A percentile compares a stretch with the other conserved stretches of the same genome.
Conservation (phyloP, 1,139 yeast genomes). For the Lodderomyces theae region DNA sequence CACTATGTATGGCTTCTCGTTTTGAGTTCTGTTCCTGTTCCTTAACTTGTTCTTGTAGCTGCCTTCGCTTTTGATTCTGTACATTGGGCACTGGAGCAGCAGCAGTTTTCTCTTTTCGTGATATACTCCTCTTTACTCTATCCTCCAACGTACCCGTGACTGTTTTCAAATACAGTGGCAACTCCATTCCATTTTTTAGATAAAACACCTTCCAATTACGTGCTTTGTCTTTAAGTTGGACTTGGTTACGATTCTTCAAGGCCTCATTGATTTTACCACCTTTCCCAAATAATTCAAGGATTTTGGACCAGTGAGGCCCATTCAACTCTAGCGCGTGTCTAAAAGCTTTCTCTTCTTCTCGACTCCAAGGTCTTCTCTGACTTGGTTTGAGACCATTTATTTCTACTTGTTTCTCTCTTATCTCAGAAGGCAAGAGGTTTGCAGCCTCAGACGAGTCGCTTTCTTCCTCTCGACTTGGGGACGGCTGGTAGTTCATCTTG, state of each 20-base stretch:
- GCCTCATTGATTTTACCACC: constrained; percentile 87
- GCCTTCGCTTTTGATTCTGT: constrained; percentile 11
- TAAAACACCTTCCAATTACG: constrained; percentile 90
- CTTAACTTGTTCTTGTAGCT: constrained; percentile 7
- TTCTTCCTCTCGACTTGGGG: not conserved
- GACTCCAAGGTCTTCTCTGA: constrained; percentile 76
- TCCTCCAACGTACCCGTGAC: constrained; percentile 83
- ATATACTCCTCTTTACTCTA: constrained; percentile 22
- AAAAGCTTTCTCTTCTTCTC: constrained; percentile 84
- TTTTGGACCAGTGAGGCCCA: constrained; percentile 94
- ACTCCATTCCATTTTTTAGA: constrained; percentile 63
- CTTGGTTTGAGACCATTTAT: constrained; percentile 28
- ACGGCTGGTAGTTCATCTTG: constrained; percentile 1
- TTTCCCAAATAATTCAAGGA: constrained; percentile 82
- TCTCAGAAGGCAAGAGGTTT: constrained; percentile 45
- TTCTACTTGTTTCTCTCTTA: constrained; percentile 46
- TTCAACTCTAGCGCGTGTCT: constrained; percentile 75
- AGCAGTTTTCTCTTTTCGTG: constrained; percentile 36
- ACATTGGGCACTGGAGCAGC: constrained; percentile 40
- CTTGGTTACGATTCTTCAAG: constrained; percentile 81
- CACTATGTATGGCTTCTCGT: not conserved
- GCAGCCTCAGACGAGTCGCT: constrained; percentile 19
- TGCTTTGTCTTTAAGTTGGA: constrained; percentile 93
- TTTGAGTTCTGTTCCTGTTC: constrained; percentile 7
- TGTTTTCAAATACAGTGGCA: constrained; percentile 73